A percentile compares a stretch with the other conserved stretches of the same genome.
Evolutionary conservation across 441 rosid genomes (phyloP).

Genomic region (Bruguiera hainesii): DNA sequence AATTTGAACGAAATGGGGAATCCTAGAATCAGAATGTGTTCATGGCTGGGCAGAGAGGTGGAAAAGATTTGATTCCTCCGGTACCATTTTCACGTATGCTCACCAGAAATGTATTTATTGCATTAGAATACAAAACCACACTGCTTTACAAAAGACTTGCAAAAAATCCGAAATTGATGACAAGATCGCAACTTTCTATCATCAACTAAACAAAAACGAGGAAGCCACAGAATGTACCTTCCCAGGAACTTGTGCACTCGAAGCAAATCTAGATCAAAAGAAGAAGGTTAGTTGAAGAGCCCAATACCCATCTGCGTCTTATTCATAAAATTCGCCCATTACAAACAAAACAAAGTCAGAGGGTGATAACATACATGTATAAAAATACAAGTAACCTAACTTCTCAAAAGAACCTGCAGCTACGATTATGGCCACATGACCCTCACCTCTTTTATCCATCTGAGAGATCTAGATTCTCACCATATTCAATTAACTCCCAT

Average conservation of each 20-base stretch:
- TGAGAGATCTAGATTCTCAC: slow-evolving; percentile 22
- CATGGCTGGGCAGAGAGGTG: too few relatives aligned
- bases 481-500: too few relatives aligned
- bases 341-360: slow-evolving; percentile 15
- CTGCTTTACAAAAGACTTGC: too few relatives aligned
- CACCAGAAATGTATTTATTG: too few relatives aligned
- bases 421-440: slow-evolving; percentile 28
- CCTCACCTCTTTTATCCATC: slow-evolving; percentile 16
- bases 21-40: too few relatives aligned
- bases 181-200: slow-evolving; percentile 3
- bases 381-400: slow-evolving; percentile 19
- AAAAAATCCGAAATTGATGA: background rate
- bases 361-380: slow-evolving; percentile 13
- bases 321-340: slow-evolving; percentile 16
- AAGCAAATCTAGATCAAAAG: slow-evolving; percentile 23
- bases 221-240: slow-evolving; percentile 13
- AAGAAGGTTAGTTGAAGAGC: slow-evolving; percentile 23
- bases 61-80: too few relatives aligned
- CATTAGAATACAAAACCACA: too few relatives aligned
- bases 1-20: too few relatives aligned
- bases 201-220: background rate
- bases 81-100: too few relatives aligned
- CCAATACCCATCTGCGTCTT: slow-evolving; percentile 26
- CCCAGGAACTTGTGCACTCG: slow-evolving; percentile 8
- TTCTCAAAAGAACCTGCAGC: slow-evolving; percentile 16